phyloP scores from a whole-genome alignment of 2,329 filamentous ascomycete genomes.

The Penicillium crustosum region DNA sequence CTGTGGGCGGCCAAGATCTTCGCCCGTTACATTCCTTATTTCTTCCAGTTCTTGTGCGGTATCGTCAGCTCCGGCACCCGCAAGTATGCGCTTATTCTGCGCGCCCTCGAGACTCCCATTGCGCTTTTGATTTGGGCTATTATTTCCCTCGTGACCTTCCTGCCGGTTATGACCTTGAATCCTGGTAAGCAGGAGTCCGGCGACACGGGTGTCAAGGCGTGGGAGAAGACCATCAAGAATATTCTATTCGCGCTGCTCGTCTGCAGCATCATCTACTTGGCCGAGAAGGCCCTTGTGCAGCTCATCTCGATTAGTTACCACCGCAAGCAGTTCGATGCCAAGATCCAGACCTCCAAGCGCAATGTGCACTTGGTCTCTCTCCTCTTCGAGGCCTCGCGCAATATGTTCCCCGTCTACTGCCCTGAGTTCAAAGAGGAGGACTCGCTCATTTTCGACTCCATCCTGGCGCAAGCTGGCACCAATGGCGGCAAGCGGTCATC shows the following conservation, averaged over 20 bases:
- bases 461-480: slow-evolving; percentile 63
- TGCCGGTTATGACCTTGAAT: slow-evolving; percentile 45
- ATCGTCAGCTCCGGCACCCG: slow-evolving; percentile 64
- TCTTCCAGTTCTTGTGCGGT: slow-evolving; percentile 62
- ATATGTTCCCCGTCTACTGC: slow-evolving; percentile 90
- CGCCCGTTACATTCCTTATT: slow-evolving; percentile 57
- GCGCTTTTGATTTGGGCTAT: slow-evolving; percentile 62
- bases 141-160: slow-evolving; percentile 60
- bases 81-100: slow-evolving; percentile 62
- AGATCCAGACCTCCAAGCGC: slow-evolving; percentile 86
- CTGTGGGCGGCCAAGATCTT: slow-evolving; percentile 63
- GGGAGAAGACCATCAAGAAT: slow-evolving; percentile 58
- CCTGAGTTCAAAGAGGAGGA: slow-evolving; percentile 89
- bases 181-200: slow-evolving; percentile 34
- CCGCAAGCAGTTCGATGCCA: slow-evolving; percentile 63
- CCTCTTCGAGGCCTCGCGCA: slow-evolving; percentile 85
- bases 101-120: slow-evolving; percentile 59
- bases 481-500: slow-evolving; percentile 57
- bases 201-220: slow-evolving; percentile 42
- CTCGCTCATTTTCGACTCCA: slow-evolving; percentile 82
- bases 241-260: slow-evolving; percentile 60
- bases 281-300: slow-evolving; percentile 61
- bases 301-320: slow-evolving; percentile 69
- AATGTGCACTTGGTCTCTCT: slow-evolving; percentile 78
- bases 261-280: slow-evolving; percentile 57